These are phyloP conservation scores for Deinandra increscens DNA, from an alignment of 129 eudicot genomes.

Conservation along the genomic window DNA sequence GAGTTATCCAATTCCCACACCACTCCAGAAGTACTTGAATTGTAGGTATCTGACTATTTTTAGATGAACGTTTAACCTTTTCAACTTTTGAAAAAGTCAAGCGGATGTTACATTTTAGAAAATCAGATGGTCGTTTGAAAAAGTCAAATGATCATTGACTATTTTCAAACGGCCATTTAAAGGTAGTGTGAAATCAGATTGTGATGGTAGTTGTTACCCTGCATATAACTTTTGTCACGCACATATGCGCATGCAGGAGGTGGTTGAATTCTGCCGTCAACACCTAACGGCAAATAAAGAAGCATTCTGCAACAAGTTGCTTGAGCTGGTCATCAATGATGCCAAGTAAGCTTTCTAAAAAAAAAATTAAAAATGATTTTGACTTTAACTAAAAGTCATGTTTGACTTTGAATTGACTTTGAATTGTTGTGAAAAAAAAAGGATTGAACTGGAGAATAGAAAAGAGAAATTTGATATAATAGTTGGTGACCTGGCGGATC, in stretches of 20 bases:
- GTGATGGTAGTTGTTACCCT: no score
- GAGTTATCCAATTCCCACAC: no score
- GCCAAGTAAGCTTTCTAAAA: slow-evolving; percentile 60
- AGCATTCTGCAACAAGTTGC: slow-evolving; percentile 60
- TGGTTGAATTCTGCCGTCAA: slow-evolving; percentile 65
- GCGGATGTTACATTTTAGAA: no score
- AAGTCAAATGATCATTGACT: no score
- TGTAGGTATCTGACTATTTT: no score
- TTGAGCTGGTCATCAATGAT: slow-evolving; percentile 68
- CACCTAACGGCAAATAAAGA: slow-evolving; percentile 53
- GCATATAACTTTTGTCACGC: neutral
- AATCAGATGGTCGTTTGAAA: no score
- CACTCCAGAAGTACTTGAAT: no score
- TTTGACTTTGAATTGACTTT: slow-evolving; percentile 3
- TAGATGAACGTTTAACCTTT: no score
- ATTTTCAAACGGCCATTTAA: no score
- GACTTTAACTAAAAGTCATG: neutral
- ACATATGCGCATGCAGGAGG: slow-evolving; percentile 43
- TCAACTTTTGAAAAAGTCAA: no score
- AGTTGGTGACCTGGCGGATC: slow-evolving; percentile 93
- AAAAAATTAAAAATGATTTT: neutral
- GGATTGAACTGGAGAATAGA: slow-evolving; percentile 75
- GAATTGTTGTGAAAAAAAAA: slow-evolving; percentile 3
- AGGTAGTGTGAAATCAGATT: no score
- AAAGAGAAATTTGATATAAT: slow-evolving; percentile 78